Evolutionary conservation across 805 yeast species (phyloP).

Genomic region (Yarrowia keelungensis): DNA sequence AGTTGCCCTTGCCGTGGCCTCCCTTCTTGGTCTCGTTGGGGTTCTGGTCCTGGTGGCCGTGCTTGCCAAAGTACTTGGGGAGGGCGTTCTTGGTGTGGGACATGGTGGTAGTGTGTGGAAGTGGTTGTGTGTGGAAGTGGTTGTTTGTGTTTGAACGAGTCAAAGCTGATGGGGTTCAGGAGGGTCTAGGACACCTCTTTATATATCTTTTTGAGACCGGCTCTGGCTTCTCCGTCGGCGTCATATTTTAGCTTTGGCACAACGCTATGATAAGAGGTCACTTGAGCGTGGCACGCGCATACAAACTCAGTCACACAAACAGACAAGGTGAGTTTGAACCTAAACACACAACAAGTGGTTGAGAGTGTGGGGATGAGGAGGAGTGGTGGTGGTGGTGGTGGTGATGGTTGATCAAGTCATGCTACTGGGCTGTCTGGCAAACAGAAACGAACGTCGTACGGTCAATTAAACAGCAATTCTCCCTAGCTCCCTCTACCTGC

Average conservation of each 20-base stretch:
- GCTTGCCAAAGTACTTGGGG: slow-evolving; percentile 79
- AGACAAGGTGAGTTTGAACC: not conserved
- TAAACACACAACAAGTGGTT: not conserved
- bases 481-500: no score
- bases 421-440: no score
- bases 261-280: slow-evolving; percentile 37
- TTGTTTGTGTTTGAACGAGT: slow-evolving; percentile 18
- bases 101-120: slow-evolving; percentile 3
- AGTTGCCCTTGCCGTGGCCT: slow-evolving; percentile 86
- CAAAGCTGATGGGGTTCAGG: slow-evolving; percentile 4
- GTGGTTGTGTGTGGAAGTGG: not conserved
- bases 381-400: not conserved
- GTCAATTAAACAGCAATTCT: no score
- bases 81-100: slow-evolving; percentile 37
- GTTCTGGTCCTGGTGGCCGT: slow-evolving; percentile 69
- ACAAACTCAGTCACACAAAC: slow-evolving; percentile 13
- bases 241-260: slow-evolving; percentile 5
- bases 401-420: no score
- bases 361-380: not conserved
- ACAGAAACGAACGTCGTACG: no score
- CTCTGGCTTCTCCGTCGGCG: not conserved
- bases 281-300: slow-evolving; percentile 39
- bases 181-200: not conserved
- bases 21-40: slow-evolving; percentile 81
- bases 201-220: slow-evolving; percentile 22